phyloP scores from a whole-genome alignment of 805 yeast genomes.

The Clavispora fructus region DNA sequence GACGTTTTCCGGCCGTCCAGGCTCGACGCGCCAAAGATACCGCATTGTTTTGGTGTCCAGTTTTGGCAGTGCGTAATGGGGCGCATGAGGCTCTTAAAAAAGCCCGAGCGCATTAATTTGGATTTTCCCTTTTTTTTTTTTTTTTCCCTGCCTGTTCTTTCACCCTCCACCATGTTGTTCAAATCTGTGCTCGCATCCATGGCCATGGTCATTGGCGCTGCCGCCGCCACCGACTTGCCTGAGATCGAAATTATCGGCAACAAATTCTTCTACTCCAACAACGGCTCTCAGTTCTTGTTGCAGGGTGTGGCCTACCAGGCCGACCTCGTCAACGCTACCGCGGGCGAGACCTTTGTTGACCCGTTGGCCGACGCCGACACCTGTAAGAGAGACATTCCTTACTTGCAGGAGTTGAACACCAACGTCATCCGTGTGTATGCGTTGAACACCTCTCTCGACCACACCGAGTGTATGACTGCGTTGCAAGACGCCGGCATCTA shows the following conservation, averaged over 20 bases:
- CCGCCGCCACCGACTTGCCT: slow-evolving; percentile 19
- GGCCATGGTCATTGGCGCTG: slow-evolving; percentile 5
- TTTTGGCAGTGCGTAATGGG: background rate
- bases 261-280: slow-evolving; percentile 70
- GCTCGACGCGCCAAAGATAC: background rate
- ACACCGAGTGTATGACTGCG: slow-evolving; percentile 60
- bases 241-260: slow-evolving; percentile 63
- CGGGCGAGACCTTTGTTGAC: slow-evolving; percentile 49
- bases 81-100: background rate
- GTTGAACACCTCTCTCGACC: slow-evolving; percentile 58
- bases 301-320: slow-evolving; percentile 79
- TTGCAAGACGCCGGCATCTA: slow-evolving; percentile 84
- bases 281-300: slow-evolving; percentile 73
- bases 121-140: background rate
- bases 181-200: slow-evolving; percentile 26
- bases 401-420: slow-evolving; percentile 55
- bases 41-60: background rate
- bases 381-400: slow-evolving; percentile 73
- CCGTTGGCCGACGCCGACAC: slow-evolving; percentile 60
- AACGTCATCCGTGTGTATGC: slow-evolving; percentile 77
- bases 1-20: background rate
- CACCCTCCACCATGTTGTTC: slow-evolving; percentile 25
- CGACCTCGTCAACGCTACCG: slow-evolving; percentile 48
- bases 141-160: slow-evolving; percentile 1
- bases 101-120: background rate